Evolutionary conservation across 352 stramenopile species (phyloP).

Genomic region (Globisporangium carolinianum): DNA sequence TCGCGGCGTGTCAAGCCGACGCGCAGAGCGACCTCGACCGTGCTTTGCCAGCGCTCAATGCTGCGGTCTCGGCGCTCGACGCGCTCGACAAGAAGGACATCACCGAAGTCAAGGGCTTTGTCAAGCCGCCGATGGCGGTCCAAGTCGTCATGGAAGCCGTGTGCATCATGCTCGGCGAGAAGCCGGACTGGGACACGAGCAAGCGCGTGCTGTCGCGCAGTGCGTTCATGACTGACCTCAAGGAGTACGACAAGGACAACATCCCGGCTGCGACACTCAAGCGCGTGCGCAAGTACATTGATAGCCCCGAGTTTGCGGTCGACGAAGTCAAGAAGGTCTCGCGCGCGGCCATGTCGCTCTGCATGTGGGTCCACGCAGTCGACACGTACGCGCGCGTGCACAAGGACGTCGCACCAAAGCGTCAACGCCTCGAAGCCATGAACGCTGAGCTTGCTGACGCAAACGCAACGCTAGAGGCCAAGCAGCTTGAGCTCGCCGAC

Average conservation of each 20-base stretch:
- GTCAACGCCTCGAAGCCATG: slow-evolving; percentile 60
- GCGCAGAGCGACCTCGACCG: slow-evolving; percentile 69
- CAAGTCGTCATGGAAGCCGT: slow-evolving; percentile 85
- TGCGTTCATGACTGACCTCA: slow-evolving; percentile 77
- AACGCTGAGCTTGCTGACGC: slow-evolving; percentile 64
- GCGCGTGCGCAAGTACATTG: slow-evolving; percentile 74
- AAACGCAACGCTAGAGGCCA: slow-evolving; percentile 59
- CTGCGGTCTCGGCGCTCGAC: slow-evolving; percentile 66
- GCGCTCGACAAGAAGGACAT: slow-evolving; percentile 86
- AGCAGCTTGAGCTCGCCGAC: slow-evolving; percentile 57
- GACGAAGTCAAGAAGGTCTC: slow-evolving; percentile 84
- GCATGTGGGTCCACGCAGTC: slow-evolving; percentile 85
- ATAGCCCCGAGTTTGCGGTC: slow-evolving; percentile 75
- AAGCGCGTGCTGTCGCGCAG: slow-evolving; percentile 69
- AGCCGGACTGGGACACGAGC: slow-evolving; percentile 79
- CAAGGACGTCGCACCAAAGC: slow-evolving; percentile 75
- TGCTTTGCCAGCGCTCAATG: slow-evolving; percentile 66
- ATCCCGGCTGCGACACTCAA: slow-evolving; percentile 61
- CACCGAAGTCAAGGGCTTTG: slow-evolving; percentile 80
- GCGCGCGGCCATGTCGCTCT: slow-evolving; percentile 72
- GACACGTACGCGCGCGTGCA: slow-evolving; percentile 71
- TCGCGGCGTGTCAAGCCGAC: slow-evolving; percentile 57
- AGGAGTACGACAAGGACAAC: slow-evolving; percentile 83
- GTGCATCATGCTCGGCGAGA: slow-evolving; percentile 83
- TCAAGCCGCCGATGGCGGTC: slow-evolving; percentile 76